These are phyloP conservation scores for Phytophthora sojae DNA, from an alignment of 352 stramenopile species.

Conservation along the genomic window DNA sequence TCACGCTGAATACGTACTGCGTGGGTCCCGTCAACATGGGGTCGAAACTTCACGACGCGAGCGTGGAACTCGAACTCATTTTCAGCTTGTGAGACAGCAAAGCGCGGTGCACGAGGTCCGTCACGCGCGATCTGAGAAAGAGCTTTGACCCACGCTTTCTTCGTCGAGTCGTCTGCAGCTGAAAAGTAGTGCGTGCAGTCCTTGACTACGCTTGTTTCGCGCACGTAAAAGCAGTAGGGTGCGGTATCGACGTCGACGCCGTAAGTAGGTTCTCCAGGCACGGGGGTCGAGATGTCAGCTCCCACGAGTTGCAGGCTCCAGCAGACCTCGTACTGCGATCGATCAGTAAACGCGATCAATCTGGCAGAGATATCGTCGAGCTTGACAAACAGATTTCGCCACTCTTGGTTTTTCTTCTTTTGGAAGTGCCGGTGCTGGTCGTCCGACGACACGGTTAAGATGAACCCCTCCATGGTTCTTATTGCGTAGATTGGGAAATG, in stretches of 20 bases:
- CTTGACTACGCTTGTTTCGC: constrained; percentile 42
- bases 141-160: constrained; percentile 65
- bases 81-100: constrained; percentile 37
- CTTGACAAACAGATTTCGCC: constrained; percentile 64
- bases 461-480: constrained; percentile 53
- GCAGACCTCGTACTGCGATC: constrained; percentile 52
- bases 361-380: constrained; percentile 73
- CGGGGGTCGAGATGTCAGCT: constrained; percentile 64
- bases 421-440: constrained; percentile 20
- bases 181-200: constrained; percentile 55
- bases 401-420: constrained; percentile 48
- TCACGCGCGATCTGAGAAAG: constrained; percentile 54
- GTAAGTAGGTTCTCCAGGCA: constrained; percentile 61
- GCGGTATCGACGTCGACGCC: constrained; percentile 55
- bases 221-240: constrained; percentile 69
- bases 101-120: constrained; percentile 52
- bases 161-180: constrained; percentile 44
- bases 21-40: constrained; percentile 54
- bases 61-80: constrained; percentile 55
- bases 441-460: constrained; percentile 46
- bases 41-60: constrained; percentile 50
- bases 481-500: background rate
- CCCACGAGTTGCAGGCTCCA: constrained; percentile 60
- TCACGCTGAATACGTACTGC: constrained; percentile 37
- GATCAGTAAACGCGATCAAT: constrained; percentile 63